Evolutionary conservation across 495 filamentous ascomycete species (phyloP).

Genomic region (Glarea lozoyensis): DNA sequence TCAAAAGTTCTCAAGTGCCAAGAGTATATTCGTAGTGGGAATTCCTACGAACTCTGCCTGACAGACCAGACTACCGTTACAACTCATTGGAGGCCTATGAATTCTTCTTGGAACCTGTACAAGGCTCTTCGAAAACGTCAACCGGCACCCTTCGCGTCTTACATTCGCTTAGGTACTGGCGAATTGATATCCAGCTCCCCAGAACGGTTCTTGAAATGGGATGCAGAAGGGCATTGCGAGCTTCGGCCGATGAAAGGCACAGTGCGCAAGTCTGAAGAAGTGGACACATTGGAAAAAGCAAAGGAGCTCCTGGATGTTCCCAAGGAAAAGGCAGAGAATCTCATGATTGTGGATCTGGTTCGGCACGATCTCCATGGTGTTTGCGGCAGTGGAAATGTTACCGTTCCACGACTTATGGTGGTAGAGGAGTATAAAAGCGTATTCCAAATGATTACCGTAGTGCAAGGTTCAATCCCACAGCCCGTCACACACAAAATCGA

Average conservation of each 20-base stretch:
- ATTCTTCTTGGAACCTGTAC: slow-evolving; percentile 59
- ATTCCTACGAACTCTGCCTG: slow-evolving; percentile 91
- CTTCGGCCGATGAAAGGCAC: slow-evolving; percentile 94
- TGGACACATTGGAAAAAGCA: slow-evolving; percentile 54
- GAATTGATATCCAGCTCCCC: slow-evolving; percentile 82
- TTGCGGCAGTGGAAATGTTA: slow-evolving; percentile 60
- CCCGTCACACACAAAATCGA: background rate
- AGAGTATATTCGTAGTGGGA: slow-evolving; percentile 59
- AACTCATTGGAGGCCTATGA: slow-evolving; percentile 16
- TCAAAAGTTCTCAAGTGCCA: slow-evolving; percentile 61
- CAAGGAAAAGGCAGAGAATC: slow-evolving; percentile 91
- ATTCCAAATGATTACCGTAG: slow-evolving; percentile 82
- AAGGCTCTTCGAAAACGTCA: slow-evolving; percentile 60
- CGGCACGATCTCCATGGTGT: slow-evolving; percentile 84
- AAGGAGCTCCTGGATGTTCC: slow-evolving; percentile 58
- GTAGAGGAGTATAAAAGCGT: slow-evolving; percentile 88
- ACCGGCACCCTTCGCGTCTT: slow-evolving; percentile 81
- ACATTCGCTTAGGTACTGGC: slow-evolving; percentile 56
- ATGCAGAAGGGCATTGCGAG: slow-evolving; percentile 37
- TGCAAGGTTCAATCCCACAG: slow-evolving; percentile 56
- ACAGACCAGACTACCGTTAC: slow-evolving; percentile 61
- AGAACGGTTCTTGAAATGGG: slow-evolving; percentile 79
- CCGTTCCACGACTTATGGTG: slow-evolving; percentile 57
- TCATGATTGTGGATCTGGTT: slow-evolving; percentile 97
- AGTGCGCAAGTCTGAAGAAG: slow-evolving; percentile 56